Evolutionary conservation across 2,329 filamentous ascomycete species (phyloP).

Genomic region (Colletotrichum filicis): DNA sequence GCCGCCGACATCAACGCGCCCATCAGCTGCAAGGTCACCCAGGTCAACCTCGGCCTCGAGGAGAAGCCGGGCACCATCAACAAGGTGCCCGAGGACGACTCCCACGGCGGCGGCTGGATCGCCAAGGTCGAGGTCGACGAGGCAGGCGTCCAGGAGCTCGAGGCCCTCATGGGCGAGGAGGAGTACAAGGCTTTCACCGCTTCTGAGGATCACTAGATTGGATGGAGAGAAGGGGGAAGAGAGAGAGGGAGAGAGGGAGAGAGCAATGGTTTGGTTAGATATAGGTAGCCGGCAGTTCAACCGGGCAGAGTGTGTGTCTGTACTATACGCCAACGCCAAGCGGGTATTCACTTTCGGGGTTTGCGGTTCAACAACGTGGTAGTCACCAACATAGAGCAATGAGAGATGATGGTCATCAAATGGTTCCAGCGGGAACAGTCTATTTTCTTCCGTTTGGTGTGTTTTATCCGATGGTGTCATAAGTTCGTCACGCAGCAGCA

Average conservation of each 20-base stretch:
- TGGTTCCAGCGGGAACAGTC: slow-evolving; percentile 12
- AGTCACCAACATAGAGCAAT: slow-evolving; percentile 27
- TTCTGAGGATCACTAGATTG: slow-evolving; percentile 51
- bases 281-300: slow-evolving; percentile 33
- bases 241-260: neutral
- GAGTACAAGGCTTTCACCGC: slow-evolving; percentile 82
- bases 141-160: slow-evolving; percentile 72
- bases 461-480: neutral
- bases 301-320: slow-evolving; percentile 29
- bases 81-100: slow-evolving; percentile 84
- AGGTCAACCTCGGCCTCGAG: slow-evolving; percentile 80
- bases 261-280: slow-evolving; percentile 3
- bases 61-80: slow-evolving; percentile 91
- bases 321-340: slow-evolving; percentile 22
- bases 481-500: slow-evolving; percentile 25
- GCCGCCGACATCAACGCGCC: slow-evolving; percentile 98
- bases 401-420: slow-evolving; percentile 15
- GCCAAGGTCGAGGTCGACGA: slow-evolving; percentile 85
- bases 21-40: slow-evolving; percentile 79
- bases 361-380: slow-evolving; percentile 33
- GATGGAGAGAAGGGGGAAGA: neutral
- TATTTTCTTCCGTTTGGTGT: slow-evolving; percentile 2
- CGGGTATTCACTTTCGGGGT: slow-evolving; percentile 9
- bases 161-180: slow-evolving; percentile 79
- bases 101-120: slow-evolving; percentile 87